Evolutionary conservation across 2,329 filamentous ascomycete species (phyloP).

Genomic region (Sclerotinia subarctica): DNA sequence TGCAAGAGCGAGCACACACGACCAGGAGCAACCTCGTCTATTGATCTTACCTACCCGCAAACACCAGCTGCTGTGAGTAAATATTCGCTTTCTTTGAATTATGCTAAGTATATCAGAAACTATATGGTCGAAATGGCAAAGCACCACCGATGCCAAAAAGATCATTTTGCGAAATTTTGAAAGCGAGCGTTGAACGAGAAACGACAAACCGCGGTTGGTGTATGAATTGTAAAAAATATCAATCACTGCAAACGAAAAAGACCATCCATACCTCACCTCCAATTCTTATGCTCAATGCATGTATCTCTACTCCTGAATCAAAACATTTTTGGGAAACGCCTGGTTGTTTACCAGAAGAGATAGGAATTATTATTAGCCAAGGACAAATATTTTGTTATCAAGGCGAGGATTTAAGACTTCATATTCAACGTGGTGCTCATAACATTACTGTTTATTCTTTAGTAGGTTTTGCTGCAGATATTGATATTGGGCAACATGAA

Average conservation of each 20-base stretch:
- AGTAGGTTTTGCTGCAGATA: slow-evolving; percentile 84
- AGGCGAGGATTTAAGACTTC: slow-evolving; percentile 79
- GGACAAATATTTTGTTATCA: slow-evolving; percentile 96
- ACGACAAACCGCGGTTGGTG: slow-evolving; percentile 92
- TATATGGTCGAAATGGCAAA: slow-evolving; percentile 48
- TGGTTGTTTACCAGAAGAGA: slow-evolving; percentile 89
- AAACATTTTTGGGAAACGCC: slow-evolving; percentile 83
- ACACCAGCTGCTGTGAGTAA: slow-evolving; percentile 30
- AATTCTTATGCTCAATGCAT: slow-evolving; percentile 86
- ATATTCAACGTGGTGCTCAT: slow-evolving; percentile 74
- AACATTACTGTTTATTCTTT: slow-evolving; percentile 87
- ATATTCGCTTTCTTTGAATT: not conserved
- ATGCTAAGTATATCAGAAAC: slow-evolving; percentile 43
- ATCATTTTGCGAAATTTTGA: slow-evolving; percentile 88
- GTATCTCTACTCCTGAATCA: slow-evolving; percentile 68
- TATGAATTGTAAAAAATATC: slow-evolving; percentile 83
- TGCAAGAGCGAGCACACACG: slow-evolving; percentile 84
- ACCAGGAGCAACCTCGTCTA: slow-evolving; percentile 74
- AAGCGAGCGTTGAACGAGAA: slow-evolving; percentile 85
- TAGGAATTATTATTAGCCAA: slow-evolving; percentile 85
- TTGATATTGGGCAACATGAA: slow-evolving; percentile 79
- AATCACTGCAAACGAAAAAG: slow-evolving; percentile 80
- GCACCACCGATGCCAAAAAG: slow-evolving; percentile 52
- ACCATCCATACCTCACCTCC: slow-evolving; percentile 77
- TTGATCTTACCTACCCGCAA: slow-evolving; percentile 78